Percentiles rank a stretch among this genome's conserved stretches.
These are phyloP conservation scores for Tolypocladium album DNA, from an alignment of 2,329 filamentous ascomycete genomes.

Conservation along the genomic window DNA sequence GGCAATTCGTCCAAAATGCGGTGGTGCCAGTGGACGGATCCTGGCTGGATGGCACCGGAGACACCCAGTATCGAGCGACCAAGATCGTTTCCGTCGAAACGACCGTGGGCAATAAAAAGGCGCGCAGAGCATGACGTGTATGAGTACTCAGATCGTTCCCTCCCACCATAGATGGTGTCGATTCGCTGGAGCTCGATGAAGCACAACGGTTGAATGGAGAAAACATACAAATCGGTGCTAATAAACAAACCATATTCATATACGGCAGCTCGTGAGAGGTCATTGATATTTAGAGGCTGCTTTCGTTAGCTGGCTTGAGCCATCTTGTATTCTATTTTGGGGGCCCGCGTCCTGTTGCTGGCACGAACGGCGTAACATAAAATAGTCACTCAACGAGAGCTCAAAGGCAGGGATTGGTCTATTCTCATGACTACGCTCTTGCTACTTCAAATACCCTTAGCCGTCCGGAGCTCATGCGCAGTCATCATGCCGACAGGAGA, in stretches of 20 bases:
- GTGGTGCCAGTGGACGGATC: slow-evolving; percentile 40
- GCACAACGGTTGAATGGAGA: not conserved
- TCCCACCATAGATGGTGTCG: not conserved
- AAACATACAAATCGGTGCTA: too few relatives aligned
- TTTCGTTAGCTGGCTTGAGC: not conserved
- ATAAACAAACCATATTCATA: not conserved
- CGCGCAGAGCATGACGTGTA: not conserved
- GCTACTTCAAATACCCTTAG: not conserved
- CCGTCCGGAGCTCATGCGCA: not conserved
- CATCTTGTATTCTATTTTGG: not conserved
- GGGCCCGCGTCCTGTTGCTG: not conserved
- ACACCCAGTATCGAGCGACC: slow-evolving; percentile 17
- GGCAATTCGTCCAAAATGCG: slow-evolving; percentile 42
- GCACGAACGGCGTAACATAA: not conserved
- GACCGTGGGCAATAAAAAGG: slow-evolving; percentile 19
- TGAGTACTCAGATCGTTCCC: not conserved
- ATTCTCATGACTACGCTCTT: not conserved
- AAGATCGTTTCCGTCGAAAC: slow-evolving; percentile 25
- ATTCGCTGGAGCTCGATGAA: not conserved
- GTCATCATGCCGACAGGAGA: not conserved
- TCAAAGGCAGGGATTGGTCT: not conserved
- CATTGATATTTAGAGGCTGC: not conserved
- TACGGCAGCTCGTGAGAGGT: not conserved
- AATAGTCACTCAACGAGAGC: not conserved
- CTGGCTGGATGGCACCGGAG: slow-evolving; percentile 33